Percentiles rank a stretch among this genome's conserved stretches.
Evolutionary conservation across 768 basidiomycete species (phyloP).

Genomic region (Lyophyllum semitale): DNA sequence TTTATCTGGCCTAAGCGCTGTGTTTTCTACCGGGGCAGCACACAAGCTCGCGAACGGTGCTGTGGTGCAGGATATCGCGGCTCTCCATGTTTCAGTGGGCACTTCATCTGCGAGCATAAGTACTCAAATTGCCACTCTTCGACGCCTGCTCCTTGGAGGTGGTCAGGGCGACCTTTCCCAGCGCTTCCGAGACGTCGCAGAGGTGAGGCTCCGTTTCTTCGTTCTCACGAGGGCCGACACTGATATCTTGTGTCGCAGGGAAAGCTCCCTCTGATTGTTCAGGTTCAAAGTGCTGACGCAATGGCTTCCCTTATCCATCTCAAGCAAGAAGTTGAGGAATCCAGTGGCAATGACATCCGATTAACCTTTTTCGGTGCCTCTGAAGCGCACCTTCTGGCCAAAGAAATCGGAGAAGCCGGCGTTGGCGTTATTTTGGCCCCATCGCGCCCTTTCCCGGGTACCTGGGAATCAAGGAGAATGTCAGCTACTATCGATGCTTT

Average conservation of each 20-base stretch:
- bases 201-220: conserved; percentile 28
- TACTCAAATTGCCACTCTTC: conserved; percentile 75
- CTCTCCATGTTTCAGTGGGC: conserved; percentile 65
- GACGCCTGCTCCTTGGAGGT: conserved; percentile 58
- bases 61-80: conserved; percentile 61
- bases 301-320: conserved; percentile 77
- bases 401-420: conserved; percentile 56
- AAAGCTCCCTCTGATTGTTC: conserved; percentile 69
- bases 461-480: conserved; percentile 74
- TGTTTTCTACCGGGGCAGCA: conserved; percentile 61
- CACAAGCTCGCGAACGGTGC: conserved; percentile 67
- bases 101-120: conserved; percentile 61
- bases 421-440: conserved; percentile 53
- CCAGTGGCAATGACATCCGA: conserved; percentile 41
- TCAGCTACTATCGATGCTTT: conserved; percentile 28
- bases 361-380: conserved; percentile 66
- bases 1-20: conserved; percentile 62
- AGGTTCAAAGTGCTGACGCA: conserved; percentile 75
- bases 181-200: conserved; percentile 47
- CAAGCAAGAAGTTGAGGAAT: conserved; percentile 60
- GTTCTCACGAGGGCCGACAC: neutral
- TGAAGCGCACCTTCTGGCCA: conserved; percentile 71
- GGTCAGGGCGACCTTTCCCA: conserved; percentile 37
- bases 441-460: conserved; percentile 66
- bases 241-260: conserved; percentile 42